phyloP scores from a whole-genome alignment of 768 basidiomycete genomes.

The Kwoniella bestiolae region DNA sequence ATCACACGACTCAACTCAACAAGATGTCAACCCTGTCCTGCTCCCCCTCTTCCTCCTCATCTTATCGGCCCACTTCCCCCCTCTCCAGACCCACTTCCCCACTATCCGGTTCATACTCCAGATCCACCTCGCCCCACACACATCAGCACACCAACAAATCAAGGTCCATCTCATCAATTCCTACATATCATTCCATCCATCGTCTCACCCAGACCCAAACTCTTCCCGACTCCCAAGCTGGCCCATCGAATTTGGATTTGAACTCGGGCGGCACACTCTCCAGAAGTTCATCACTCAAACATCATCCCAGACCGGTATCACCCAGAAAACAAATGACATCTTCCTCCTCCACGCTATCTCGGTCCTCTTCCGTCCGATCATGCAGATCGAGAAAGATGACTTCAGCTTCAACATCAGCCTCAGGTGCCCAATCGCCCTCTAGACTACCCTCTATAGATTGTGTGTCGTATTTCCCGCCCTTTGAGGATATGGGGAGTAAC shows the following conservation, averaged over 20 bases:
- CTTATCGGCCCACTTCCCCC: slow-evolving; percentile 1
- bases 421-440: slow-evolving; percentile 31
- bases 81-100: neutral
- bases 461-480: slow-evolving; percentile 49
- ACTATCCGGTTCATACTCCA: neutral
- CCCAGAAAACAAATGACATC: neutral
- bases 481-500: slow-evolving; percentile 38
- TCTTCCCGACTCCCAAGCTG: slow-evolving; percentile 1
- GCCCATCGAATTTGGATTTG: neutral
- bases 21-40: neutral
- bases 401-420: neutral
- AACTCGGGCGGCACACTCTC: slow-evolving; percentile 9
- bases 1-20: neutral
- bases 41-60: slow-evolving; percentile 1
- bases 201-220: neutral
- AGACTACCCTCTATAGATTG: slow-evolving; percentile 35
- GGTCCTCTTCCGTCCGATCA: slow-evolving; percentile 16
- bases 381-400: neutral
- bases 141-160: slow-evolving; percentile 19
- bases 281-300: slow-evolving; percentile 8
- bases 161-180: slow-evolving; percentile 29
- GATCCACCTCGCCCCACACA: neutral
- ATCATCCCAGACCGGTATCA: neutral
- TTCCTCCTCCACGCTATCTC: slow-evolving; percentile 6
- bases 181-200: slow-evolving; percentile 16